These are phyloP conservation scores for Moricandia arvensis DNA, from an alignment of 345 rosid genomes.

Conservation along the genomic window DNA sequence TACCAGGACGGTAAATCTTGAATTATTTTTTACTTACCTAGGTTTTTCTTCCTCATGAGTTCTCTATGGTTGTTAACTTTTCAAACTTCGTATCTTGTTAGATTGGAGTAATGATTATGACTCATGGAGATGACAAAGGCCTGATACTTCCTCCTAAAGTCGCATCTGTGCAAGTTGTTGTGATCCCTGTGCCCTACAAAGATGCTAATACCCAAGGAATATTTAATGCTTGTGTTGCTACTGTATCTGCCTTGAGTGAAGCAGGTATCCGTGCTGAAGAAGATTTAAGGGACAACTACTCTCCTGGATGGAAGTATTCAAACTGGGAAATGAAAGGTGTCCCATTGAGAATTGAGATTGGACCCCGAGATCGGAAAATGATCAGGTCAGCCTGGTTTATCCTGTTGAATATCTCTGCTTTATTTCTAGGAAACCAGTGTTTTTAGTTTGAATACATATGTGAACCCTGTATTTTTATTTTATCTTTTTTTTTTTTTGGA, in stretches of 20 bases:
- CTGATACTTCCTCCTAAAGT: conserved; percentile 79
- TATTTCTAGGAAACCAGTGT: background rate
- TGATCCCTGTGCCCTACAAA: conserved; percentile 89
- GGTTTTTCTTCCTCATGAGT: background rate
- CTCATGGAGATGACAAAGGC: conserved; percentile 75
- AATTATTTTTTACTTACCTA: background rate
- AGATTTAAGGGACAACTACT: conserved; percentile 85
- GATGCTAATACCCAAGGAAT: conserved; percentile 82
- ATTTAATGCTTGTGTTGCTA: conserved; percentile 75
- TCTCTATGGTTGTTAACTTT: background rate
- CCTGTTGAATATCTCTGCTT: background rate
- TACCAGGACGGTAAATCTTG: conserved; percentile 55
- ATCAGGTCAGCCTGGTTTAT: conserved; percentile 52
- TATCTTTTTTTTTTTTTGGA: conserved; percentile 9
- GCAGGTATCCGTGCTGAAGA: conserved; percentile 81
- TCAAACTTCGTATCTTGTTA: conserved; percentile 31
- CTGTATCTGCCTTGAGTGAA: conserved; percentile 56
- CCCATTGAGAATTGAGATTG: conserved; percentile 93
- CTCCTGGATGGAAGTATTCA: conserved; percentile 99
- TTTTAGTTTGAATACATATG: background rate
- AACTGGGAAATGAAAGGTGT: conserved; percentile 99
- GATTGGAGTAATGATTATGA: conserved; percentile 99
- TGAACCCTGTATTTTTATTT: background rate
- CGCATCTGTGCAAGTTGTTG: conserved; percentile 80
- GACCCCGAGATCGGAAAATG: conserved; percentile 80